Evolutionary conservation across 2,329 filamentous ascomycete genomes (phyloP), one percentile per base, ranked within the genome.

Genomic region (Cadophora gregata): DNA sequence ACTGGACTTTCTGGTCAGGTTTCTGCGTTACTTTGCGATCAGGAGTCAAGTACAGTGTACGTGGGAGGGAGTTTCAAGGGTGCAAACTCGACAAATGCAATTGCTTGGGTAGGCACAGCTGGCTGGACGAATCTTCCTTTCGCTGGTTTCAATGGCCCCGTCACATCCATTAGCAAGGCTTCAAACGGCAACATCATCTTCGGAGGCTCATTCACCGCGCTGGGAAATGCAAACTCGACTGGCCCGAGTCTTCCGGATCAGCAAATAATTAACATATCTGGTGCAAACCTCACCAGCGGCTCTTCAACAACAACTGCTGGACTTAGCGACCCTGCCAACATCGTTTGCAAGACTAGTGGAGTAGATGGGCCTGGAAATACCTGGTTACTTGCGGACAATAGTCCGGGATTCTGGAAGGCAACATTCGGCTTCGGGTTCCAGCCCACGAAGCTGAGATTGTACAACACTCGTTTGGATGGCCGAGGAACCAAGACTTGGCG

Each of bases 91-190:
- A 93, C 90, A 29, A 98, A 99, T 78, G 96, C 95, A 6, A 90
- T 97, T 72, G 87, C 91, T 14, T 98, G 93, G 93, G 83, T 85
- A 27, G 83, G 83, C 29, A 85, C 82, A 10, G 81, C 87, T 33
- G 88, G 86, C 59, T 97, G 92, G 90, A 86, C 86, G 24, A 91
- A 93, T 74, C 81, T 99, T 65, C 91, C 95, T 2, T 99, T 99
- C 81, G 88, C 89, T 48, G 96, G 96, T 25, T 97, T 99, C 80
- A 98, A 98, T 79, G 94, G 94, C 29, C 93, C 93, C 1, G 93
- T 99, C 61, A 87, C 88, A 69, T 91, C 94, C 45, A 98, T 99
- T 72, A 85, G 88, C 60, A 93, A 93, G 80, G 87, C 90, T 24
- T 84, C 89, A 1, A 91, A 93, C 73, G 92, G 92, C 9, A 91